phyloP scores from a whole-genome alignment of 148 eudicot species.

The Arctostaphylos glauca region DNA sequence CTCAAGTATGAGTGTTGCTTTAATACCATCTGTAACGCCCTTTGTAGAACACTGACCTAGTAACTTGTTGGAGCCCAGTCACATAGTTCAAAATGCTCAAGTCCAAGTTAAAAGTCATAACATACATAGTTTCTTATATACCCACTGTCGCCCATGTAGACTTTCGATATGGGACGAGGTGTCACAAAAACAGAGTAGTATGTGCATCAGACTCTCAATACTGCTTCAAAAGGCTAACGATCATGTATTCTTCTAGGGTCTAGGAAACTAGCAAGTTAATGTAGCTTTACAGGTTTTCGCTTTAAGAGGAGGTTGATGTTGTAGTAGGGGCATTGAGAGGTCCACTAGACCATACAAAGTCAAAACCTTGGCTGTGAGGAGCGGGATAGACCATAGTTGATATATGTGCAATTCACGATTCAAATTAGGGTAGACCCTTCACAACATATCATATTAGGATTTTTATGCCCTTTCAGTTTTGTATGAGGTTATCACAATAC shows the following conservation, averaged over 20 bases:
- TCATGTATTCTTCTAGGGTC: neutral
- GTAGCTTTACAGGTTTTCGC: neutral
- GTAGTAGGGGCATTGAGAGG: neutral
- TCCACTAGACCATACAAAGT: neutral
- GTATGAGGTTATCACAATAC: neutral
- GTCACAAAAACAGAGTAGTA: too few relatives aligned
- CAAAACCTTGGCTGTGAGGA: neutral
- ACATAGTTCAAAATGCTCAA: too few relatives aligned
- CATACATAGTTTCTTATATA: too few relatives aligned
- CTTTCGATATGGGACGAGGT: too few relatives aligned
- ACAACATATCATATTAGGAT: neutral
- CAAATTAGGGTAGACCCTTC: neutral
- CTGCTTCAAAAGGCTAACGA: neutral
- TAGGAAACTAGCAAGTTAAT: neutral
- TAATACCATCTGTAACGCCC: too few relatives aligned
- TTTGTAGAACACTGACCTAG: too few relatives aligned
- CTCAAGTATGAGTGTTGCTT: too few relatives aligned
- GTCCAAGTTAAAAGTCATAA: too few relatives aligned
- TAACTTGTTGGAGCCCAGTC: too few relatives aligned
- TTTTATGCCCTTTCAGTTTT: neutral
- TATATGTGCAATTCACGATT: neutral
- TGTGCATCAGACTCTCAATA: neutral
- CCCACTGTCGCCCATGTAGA: too few relatives aligned
- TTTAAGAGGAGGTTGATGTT: neutral
- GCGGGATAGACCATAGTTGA: neutral